These are phyloP conservation scores for Lentinula edodes DNA, from an alignment of 768 basidiomycete species.

Conservation along the genomic window DNA sequence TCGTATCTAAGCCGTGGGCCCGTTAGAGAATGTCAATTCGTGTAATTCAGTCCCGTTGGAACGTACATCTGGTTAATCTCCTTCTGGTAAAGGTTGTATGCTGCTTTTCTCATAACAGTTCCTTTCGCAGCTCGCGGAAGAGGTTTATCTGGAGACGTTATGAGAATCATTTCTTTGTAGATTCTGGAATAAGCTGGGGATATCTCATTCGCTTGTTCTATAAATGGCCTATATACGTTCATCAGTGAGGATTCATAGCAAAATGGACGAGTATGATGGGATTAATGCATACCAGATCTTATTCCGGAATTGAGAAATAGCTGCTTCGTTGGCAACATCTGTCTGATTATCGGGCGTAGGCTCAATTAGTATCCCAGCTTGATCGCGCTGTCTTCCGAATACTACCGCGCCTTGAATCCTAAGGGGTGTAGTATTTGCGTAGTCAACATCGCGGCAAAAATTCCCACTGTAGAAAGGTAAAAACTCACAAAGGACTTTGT, in stretches of 20 bases:
- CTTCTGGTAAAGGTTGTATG: conserved; percentile 28
- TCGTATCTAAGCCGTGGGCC: conserved; percentile 16
- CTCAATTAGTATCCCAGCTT: conserved; percentile 27
- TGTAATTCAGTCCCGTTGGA: too few relatives aligned
- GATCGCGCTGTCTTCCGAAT: conserved; percentile 35
- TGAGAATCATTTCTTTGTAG: conserved; percentile 48
- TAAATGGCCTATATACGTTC: conserved; percentile 21
- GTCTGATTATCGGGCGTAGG: conserved; percentile 18
- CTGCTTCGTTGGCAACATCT: conserved; percentile 22
- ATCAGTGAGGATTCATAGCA: neutral
- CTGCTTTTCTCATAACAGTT: conserved; percentile 35
- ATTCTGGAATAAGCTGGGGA: conserved; percentile 37
- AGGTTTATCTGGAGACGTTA: conserved; percentile 33
- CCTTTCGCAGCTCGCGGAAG: conserved; percentile 42
- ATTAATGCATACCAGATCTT: conserved; percentile 26
- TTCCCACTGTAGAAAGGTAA: conserved; percentile 14
- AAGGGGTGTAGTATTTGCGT: too few relatives aligned
- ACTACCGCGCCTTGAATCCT: conserved; percentile 31
- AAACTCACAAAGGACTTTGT: conserved; percentile 32
- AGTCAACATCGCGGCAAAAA: too few relatives aligned
- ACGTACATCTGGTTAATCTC: conserved; percentile 34
- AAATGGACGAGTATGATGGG: too few relatives aligned
- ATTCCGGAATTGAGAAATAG: conserved; percentile 27
- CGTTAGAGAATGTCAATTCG: too few relatives aligned
- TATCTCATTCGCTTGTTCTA: conserved; percentile 36